Conservation (phyloP, 495 filamentous ascomycete genomes). For the Podospora pseudopauciseta region DNA sequence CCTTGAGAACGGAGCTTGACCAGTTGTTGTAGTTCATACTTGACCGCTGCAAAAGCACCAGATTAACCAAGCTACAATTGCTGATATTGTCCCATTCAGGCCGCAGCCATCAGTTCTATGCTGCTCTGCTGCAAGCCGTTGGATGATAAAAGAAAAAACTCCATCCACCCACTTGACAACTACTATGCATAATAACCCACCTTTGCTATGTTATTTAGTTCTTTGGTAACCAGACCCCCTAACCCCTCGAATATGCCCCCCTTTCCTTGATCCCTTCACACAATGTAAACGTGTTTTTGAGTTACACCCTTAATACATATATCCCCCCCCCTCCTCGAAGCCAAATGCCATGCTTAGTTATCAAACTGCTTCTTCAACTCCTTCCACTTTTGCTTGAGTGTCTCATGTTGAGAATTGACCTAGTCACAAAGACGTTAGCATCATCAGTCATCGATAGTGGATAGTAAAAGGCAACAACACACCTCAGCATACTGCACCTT, state of each 20-base stretch:
- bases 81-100: neutral
- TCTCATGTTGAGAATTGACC: constrained; percentile 70
- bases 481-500: constrained; percentile 97
- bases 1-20: too few species aligned
- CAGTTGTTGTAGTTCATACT: too few species aligned
- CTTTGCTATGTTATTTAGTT: neutral
- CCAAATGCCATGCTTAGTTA: neutral
- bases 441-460: too few species aligned
- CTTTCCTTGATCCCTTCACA: neutral
- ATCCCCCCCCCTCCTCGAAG: neutral
- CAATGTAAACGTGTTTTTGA: neutral
- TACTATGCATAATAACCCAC: neutral
- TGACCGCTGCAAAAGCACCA: too few species aligned
- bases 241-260: neutral
- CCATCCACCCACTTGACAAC: neutral
- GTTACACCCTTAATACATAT: neutral
- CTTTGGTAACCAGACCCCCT: neutral
- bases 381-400: constrained; percentile 72
- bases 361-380: constrained; percentile 64
- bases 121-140: neutral
- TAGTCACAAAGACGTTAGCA: constrained; percentile 32
- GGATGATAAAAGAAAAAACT: neutral
- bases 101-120: neutral
- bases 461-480: constrained; percentile 29
- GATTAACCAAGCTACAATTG: neutral